Conservation (phyloP, 2,329 filamentous ascomycete genomes). For the Penicillium fuscoglaucum region DNA sequence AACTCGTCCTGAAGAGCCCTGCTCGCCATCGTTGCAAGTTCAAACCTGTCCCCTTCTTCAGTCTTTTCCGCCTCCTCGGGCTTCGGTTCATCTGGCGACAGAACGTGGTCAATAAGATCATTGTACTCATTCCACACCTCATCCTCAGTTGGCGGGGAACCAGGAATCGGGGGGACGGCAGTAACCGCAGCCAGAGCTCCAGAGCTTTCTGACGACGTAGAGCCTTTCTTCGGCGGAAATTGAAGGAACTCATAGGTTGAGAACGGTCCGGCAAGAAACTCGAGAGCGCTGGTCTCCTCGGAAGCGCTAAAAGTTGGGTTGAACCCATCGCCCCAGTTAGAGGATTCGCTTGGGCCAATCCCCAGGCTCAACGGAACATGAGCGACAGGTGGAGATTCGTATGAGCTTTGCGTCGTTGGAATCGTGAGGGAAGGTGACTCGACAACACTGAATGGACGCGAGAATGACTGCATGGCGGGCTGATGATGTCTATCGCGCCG, state of each 20-base stretch:
- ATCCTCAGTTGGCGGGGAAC: constrained; percentile 69
- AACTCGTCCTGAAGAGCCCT: constrained; percentile 41
- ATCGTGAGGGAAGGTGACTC: constrained; percentile 46
- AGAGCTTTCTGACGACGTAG: constrained; percentile 67
- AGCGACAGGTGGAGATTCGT: constrained; percentile 26
- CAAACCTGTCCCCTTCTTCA: constrained; percentile 33
- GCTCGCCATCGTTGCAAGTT: constrained; percentile 41
- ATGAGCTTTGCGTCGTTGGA: constrained; percentile 26
- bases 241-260: constrained; percentile 65
- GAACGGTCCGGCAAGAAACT: constrained; percentile 41
- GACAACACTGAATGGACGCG: constrained; percentile 68
- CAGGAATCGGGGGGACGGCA: constrained; percentile 63
- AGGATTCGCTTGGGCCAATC: constrained; percentile 22
- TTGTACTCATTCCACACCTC: constrained; percentile 96
- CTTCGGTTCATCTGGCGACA: constrained; percentile 46
- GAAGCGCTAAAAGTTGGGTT: constrained; percentile 39
- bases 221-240: constrained; percentile 72
- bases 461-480: constrained; percentile 77
- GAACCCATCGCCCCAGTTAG: constrained; percentile 29
- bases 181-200: constrained; percentile 62
- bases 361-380: constrained; percentile 17
- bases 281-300: constrained; percentile 29
- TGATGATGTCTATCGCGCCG: constrained; percentile 62
- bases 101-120: constrained; percentile 74
- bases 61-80: constrained; percentile 17